Evolutionary conservation across 768 basidiomycete genomes (phyloP).

Genomic region (Auricularia cornea): DNA sequence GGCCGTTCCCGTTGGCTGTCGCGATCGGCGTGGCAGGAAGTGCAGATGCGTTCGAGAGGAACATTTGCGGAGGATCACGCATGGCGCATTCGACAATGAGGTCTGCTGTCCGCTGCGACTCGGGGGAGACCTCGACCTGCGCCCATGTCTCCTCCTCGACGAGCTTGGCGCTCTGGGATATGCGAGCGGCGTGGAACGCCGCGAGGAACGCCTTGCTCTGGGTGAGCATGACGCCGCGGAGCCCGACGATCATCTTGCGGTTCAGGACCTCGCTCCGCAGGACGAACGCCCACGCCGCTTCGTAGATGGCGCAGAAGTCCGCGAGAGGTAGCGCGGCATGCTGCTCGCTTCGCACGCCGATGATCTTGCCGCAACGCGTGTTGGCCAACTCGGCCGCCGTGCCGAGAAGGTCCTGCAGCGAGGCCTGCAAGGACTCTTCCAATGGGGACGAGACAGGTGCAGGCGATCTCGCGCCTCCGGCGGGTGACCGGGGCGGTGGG

Average conservation of each 20-base stretch:
- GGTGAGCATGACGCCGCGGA: slow-evolving; percentile 76
- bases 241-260: slow-evolving; percentile 84
- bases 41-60: slow-evolving; percentile 20
- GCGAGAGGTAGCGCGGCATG: slow-evolving; percentile 64
- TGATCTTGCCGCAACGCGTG: slow-evolving; percentile 68
- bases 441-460: slow-evolving; percentile 9
- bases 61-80: slow-evolving; percentile 65
- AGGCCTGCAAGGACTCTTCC: slow-evolving; percentile 40
- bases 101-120: slow-evolving; percentile 63
- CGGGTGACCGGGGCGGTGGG: not conserved
- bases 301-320: slow-evolving; percentile 76
- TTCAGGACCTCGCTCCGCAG: slow-evolving; percentile 80
- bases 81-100: slow-evolving; percentile 76
- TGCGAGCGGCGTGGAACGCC: slow-evolving; percentile 71
- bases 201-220: slow-evolving; percentile 88
- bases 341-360: slow-evolving; percentile 67
- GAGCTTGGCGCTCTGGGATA: slow-evolving; percentile 73
- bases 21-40: slow-evolving; percentile 3
- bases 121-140: slow-evolving; percentile 59
- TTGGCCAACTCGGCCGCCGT: slow-evolving; percentile 83
- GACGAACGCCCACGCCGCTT: slow-evolving; percentile 84
- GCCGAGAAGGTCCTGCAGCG: slow-evolving; percentile 67
- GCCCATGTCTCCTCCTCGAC: slow-evolving; percentile 97
- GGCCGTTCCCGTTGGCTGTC: slow-evolving; percentile 3
- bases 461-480: not conserved